These are phyloP conservation scores for Trichophyton schoenleinii DNA, from an alignment of 2,329 filamentous ascomycete species.

Conservation along the genomic window DNA sequence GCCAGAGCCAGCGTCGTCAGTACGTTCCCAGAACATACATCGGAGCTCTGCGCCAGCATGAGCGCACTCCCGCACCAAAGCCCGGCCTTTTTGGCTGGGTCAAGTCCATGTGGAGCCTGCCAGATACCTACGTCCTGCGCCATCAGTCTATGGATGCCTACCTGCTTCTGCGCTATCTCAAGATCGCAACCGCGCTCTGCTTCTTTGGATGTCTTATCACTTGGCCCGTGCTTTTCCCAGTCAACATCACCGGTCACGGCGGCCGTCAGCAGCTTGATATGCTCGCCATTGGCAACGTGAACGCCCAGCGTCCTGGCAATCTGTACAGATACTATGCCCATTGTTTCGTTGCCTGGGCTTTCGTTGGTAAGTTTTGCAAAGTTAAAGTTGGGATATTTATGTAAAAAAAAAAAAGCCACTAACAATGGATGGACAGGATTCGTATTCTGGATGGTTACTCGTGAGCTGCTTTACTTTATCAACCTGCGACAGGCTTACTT, in stretches of 20 bases:
- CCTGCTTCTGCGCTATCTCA: conserved; percentile 77
- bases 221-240: conserved; percentile 77
- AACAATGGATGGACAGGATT: conserved; percentile 40
- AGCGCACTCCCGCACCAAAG: conserved; percentile 48
- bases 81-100: conserved; percentile 57
- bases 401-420: too few relatives aligned
- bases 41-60: conserved; percentile 38
- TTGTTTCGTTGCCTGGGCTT: conserved; percentile 66
- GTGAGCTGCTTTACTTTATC: conserved; percentile 84
- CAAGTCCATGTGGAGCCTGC: conserved; percentile 49
- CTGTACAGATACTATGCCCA: conserved; percentile 69
- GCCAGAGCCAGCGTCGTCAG: conserved; percentile 36
- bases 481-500: conserved; percentile 88
- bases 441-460: conserved; percentile 73
- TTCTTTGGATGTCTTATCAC: conserved; percentile 73
- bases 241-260: conserved; percentile 72
- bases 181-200: conserved; percentile 64
- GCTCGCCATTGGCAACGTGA: conserved; percentile 66
- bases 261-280: conserved; percentile 56
- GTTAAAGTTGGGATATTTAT: too few relatives aligned
- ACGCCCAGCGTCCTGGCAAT: conserved; percentile 23
- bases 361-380: conserved; percentile 42
- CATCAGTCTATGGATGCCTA: conserved; percentile 89
- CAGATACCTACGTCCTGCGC: conserved; percentile 70
- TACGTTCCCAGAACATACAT: conserved; percentile 47